A percentile compares a stretch with the other conserved stretches of the same genome.
Evolutionary conservation across 2,329 filamentous ascomycete genomes (phyloP).

Genomic region (Epichloe gansuensis): DNA sequence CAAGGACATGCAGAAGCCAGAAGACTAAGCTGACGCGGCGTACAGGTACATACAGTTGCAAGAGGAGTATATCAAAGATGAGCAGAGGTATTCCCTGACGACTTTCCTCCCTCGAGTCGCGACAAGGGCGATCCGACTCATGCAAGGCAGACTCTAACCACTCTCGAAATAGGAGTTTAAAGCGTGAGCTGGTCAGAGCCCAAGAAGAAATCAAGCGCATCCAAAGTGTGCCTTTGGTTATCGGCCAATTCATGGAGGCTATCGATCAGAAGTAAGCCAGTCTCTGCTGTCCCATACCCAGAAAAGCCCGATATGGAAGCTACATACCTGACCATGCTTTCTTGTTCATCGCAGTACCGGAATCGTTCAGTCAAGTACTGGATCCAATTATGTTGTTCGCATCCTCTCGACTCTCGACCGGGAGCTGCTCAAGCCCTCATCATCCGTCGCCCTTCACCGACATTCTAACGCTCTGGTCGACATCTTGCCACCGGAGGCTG

Average conservation of each 20-base stretch:
- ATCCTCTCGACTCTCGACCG: constrained; percentile 97
- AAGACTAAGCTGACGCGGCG: constrained; percentile 15
- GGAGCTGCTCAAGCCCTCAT: constrained; percentile 94
- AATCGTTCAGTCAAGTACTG: constrained; percentile 96
- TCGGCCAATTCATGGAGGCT: constrained; percentile 99
- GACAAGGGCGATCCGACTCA: no score
- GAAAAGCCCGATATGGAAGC: neutral
- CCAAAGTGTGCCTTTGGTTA: constrained; percentile 93
- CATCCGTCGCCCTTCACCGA: constrained; percentile 91
- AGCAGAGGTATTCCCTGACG: constrained; percentile 57
- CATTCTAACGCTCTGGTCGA: constrained; percentile 98
- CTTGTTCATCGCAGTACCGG: constrained; percentile 56
- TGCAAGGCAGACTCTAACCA: neutral
- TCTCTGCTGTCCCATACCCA: neutral
- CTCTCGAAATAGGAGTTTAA: constrained; percentile 57
- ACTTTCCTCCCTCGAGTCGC: neutral
- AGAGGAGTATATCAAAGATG: constrained; percentile 99
- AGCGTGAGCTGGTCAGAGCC: constrained; percentile 90
- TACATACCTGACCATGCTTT: neutral
- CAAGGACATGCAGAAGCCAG: neutral
- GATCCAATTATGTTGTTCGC: constrained; percentile 96
- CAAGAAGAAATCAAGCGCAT: constrained; percentile 99
- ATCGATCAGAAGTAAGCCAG: constrained; percentile 87
- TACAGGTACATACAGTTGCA: constrained; percentile 84
- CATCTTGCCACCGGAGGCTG: constrained; percentile 95